phyloP scores from a whole-genome alignment of 2,329 filamentous ascomycete species.

The Penicillium olsonii region DNA sequence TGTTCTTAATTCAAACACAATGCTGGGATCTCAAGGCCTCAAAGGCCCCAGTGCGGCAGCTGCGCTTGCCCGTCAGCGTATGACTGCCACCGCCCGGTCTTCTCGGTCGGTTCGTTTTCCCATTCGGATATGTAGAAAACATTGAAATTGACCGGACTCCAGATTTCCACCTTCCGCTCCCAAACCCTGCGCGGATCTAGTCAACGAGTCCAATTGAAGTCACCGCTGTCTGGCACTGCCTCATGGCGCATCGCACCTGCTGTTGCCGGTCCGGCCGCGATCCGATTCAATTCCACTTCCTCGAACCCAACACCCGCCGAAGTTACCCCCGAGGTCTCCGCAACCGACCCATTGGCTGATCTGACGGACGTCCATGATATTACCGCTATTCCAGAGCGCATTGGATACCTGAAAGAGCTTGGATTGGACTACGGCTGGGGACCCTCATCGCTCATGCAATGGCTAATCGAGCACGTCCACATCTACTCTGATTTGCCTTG shows the following conservation, averaged over 20 bases:
- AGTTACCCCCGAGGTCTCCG: slow-evolving; percentile 12
- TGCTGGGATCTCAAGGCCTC: slow-evolving; percentile 60
- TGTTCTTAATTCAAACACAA: slow-evolving; percentile 33
- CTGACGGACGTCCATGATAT: slow-evolving; percentile 36
- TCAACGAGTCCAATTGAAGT: slow-evolving; percentile 22
- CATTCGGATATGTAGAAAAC: slow-evolving; percentile 3
- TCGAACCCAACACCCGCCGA: slow-evolving; percentile 20
- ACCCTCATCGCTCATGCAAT: slow-evolving; percentile 72
- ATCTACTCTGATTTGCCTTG: slow-evolving; percentile 74
- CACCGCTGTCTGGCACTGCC: slow-evolving; percentile 21
- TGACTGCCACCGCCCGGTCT: slow-evolving; percentile 30
- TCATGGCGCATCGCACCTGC: slow-evolving; percentile 27
- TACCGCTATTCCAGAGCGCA: slow-evolving; percentile 67
- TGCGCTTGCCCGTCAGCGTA: slow-evolving; percentile 34
- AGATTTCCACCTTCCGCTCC: slow-evolving; percentile 40
- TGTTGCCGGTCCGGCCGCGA: slow-evolving; percentile 25
- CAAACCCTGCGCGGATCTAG: slow-evolving; percentile 24
- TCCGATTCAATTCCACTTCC: slow-evolving; percentile 44
- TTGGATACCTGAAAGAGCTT: slow-evolving; percentile 80
- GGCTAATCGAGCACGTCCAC: slow-evolving; percentile 78
- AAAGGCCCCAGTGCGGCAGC: slow-evolving; percentile 50
- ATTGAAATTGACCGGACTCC: slow-evolving; percentile 19
- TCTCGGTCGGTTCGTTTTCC: slow-evolving; percentile 38
- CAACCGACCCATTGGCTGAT: slow-evolving; percentile 13
- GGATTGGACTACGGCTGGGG: slow-evolving; percentile 89